Conservation (phyloP, 1,139 yeast species). For the Pichiaceae sp. region DNA sequence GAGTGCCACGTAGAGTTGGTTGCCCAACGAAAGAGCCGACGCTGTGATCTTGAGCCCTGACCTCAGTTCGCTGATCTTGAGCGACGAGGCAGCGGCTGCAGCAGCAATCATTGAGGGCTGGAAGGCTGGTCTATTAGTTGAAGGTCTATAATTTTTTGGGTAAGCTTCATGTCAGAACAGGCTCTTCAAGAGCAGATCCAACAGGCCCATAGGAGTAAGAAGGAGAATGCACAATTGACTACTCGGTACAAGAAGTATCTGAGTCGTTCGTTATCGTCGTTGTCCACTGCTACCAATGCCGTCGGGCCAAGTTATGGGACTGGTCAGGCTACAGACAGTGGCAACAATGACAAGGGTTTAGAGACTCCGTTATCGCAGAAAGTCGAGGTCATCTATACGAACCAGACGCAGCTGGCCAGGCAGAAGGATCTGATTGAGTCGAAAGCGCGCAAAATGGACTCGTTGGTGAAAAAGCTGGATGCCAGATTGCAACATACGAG, state of each 20-base stretch:
- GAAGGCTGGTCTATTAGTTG: no score
- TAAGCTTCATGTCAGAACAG: constrained; percentile 13
- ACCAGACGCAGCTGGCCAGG: constrained; percentile 2
- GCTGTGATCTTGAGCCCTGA: constrained; percentile 9
- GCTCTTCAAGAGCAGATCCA: constrained; percentile 14
- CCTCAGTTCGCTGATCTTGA: constrained; percentile 2
- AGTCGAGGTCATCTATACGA: constrained; percentile 5
- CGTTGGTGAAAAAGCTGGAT: constrained; percentile 5
- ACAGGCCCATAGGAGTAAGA: constrained; percentile 14
- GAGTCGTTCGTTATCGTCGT: constrained; percentile 11
- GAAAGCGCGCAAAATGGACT: constrained; percentile 7
- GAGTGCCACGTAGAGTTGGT: constrained; percentile 14
- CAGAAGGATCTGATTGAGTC: constrained; percentile 3
- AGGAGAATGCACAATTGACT: constrained; percentile 12
- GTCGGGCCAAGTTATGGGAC: not conserved
- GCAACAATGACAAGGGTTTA: not conserved
- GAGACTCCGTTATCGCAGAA: constrained; percentile 6
- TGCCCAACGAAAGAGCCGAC: constrained; percentile 5
- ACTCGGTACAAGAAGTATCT: constrained; percentile 14
- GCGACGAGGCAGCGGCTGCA: constrained; percentile 1
- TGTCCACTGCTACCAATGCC: constrained; percentile 7
- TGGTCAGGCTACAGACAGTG: not conserved
- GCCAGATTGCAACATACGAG: constrained; percentile 3
- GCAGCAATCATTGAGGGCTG: constrained; percentile 3
- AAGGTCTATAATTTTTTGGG: no score